phyloP scores from a whole-genome alignment of 2,329 filamentous ascomycete species.

The Cladosporium sp. region DNA sequence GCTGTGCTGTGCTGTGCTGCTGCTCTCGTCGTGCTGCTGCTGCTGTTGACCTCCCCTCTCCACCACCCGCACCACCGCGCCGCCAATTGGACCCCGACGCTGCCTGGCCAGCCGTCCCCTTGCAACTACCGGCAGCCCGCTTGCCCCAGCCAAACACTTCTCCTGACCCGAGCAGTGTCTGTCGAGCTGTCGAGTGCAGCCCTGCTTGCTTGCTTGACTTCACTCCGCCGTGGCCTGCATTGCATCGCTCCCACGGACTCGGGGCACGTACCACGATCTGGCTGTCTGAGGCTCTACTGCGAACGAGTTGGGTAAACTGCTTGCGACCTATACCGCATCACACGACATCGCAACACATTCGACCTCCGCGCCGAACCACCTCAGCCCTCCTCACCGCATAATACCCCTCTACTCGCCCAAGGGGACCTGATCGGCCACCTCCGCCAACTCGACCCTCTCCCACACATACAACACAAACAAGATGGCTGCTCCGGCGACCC shows the following conservation, averaged over 20 bases:
- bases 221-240: neutral
- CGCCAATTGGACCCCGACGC: conserved; percentile 15
- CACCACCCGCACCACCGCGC: conserved; percentile 12
- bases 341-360: neutral
- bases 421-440: neutral
- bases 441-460: conserved; percentile 12
- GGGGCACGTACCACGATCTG: conserved; percentile 17
- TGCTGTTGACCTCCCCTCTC: conserved; percentile 6
- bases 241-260: conserved; percentile 5
- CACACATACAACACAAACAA: conserved; percentile 2
- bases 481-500: conserved; percentile 39
- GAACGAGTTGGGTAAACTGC: conserved; percentile 10
- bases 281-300: conserved; percentile 10
- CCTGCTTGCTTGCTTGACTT: conserved; percentile 1
- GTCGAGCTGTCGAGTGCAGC: neutral
- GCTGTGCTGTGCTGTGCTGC: neutral
- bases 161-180: conserved; percentile 6
- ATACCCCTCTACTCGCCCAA: conserved; percentile 6
- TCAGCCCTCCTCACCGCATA: conserved; percentile 8
- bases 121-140: conserved; percentile 1
- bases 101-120: conserved; percentile 1
- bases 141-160: neutral
- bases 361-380: neutral
- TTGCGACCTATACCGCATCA: conserved; percentile 6
- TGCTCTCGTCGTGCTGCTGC: neutral